Evolutionary conservation across 148 eudicot species (phyloP), one percentile per base, ranked within the genome.

Genomic region (Rhododendron williamsianum): DNA sequence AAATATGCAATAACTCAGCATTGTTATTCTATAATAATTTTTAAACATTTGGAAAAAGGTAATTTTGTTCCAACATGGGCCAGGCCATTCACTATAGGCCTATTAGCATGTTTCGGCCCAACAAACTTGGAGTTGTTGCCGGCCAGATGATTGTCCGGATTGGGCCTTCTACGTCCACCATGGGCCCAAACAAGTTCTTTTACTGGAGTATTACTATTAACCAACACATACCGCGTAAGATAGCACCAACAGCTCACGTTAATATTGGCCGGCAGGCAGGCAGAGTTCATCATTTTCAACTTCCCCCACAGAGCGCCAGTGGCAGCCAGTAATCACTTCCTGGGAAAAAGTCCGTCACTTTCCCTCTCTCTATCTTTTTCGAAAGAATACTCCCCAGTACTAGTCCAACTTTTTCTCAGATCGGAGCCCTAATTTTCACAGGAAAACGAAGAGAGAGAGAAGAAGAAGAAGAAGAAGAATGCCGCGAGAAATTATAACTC

Each of bases 401-500:
- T 84, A 84, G 83, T 90, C 91, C 91, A 87, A 90, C 87, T 80
- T 81, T 35, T 81, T 72, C 74, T 58, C 81, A 41, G 80, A 67
- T 86, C 74, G 56, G 38, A 87, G n/a, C 81, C 86, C 80, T 84
- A 91, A 49, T 84, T 51, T 86, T 69, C 60, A 83, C 87, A 80
- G 30, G 83, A 12, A 81, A 78, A 58, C 63, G 35, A 10, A 80
- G 67, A 27, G 48, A 45, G 16, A 52, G 48, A 6, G 30, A 49
- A 1, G 46, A 76, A 21, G 16, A 4, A 2, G 49, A 72, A 19
- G 48, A 33, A 43, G 21, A 36, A 91, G 91, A 90, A 95, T 96
- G 98, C 98, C 98, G 48, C 84, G 98, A 81, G 98, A 96, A 85
- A 96, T 96, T 73, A 96, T 96, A 9, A 96, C 98, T 4, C 86